Base-by-base conservation (phyloP, 192 early-diverging fungal genomes). In the Cladochytrium replicatum region DNA sequence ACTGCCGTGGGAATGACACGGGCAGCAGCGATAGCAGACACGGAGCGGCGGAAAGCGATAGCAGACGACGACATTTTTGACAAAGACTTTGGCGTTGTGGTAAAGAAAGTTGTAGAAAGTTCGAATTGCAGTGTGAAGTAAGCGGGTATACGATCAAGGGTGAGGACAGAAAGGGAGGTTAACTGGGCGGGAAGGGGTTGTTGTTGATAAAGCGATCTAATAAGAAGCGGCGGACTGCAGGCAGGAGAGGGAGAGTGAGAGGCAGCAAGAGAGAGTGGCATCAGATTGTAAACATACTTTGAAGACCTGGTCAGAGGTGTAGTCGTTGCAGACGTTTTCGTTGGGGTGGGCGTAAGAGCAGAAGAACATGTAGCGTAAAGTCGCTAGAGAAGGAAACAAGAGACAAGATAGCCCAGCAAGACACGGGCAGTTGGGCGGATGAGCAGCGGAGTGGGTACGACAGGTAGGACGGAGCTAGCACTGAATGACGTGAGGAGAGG, bases 301-400 rank as follows among this genome's bases (percentile, higher is more conserved):
- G 17, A 37, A 37, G 17, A 37, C 17, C 63, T 89, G 87, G 68
- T 93, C 87, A 69, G 83, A 75, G 68, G 89, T 82, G 72, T 93
- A 93, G 75, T 93, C 87, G 63, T 84, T 74, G 57, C 82, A 84
- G 68, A 82, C 81, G 65, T 75, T 87, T 77, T 92, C 89, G 56
- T 69, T 72, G 50, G 76, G 75, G 85, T 92, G 89, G 47, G 69
- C 61, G 70, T 88, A 88, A 27, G 41, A 13, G 26, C 41, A 53
- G 22, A 45, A 23, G 15, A 43, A 19, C 8, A 43, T 19, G 9
- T 43, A n/a, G 8, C n/a, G 32, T n/a, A 34, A n/a, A 34, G 32
- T n/a, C n/a, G n/a, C n/a, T n/a, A n/a, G n/a, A n/a, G n/a, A n/a
- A n/a, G n/a, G n/a, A n/a, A n/a, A n/a, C n/a, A n/a, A n/a, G n/a